These are phyloP conservation scores for Darksidea phi DNA, from an alignment of 495 filamentous ascomycete genomes.

Conservation along the genomic window DNA sequence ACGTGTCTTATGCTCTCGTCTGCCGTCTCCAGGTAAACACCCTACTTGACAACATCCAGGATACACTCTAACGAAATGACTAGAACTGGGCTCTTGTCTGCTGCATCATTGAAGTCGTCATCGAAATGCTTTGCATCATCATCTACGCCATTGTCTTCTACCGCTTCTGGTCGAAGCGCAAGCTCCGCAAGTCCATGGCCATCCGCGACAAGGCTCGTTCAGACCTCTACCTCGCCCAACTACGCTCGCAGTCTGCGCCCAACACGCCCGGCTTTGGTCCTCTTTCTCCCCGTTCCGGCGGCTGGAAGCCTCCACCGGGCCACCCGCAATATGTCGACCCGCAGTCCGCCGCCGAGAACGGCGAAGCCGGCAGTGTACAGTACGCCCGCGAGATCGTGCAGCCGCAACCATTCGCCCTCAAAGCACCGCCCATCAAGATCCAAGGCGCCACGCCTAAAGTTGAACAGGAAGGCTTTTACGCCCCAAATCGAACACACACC, in stretches of 20 bases:
- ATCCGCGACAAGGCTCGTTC: constrained; percentile 87
- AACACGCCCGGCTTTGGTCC: constrained; percentile 87
- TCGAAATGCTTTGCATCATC: constrained; percentile 85
- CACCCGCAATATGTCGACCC: constrained; percentile 47
- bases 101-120: constrained; percentile 92
- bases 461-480: constrained; percentile 57
- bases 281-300: constrained; percentile 43
- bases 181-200: constrained; percentile 94
- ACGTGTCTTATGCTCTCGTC: constrained; percentile 85
- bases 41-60: background rate
- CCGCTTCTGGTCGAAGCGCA: constrained; percentile 91
- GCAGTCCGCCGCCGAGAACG: constrained; percentile 59
- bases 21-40: constrained; percentile 83
- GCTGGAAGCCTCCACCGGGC: constrained; percentile 40
- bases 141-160: constrained; percentile 96
- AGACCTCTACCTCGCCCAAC: constrained; percentile 92
- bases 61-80: constrained; percentile 26
- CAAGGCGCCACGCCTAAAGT: constrained; percentile 72
- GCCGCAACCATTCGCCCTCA: constrained; percentile 74
- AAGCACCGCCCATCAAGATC: constrained; percentile 75
- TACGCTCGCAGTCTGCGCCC: constrained; percentile 86
- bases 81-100: constrained; percentile 96
- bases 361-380: constrained; percentile 39
- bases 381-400: constrained; percentile 44
- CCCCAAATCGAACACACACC: constrained; percentile 36